Evolutionary conservation across 2,329 filamentous ascomycete genomes (phyloP).

Genomic region (Pyrenochaeta sp.): DNA sequence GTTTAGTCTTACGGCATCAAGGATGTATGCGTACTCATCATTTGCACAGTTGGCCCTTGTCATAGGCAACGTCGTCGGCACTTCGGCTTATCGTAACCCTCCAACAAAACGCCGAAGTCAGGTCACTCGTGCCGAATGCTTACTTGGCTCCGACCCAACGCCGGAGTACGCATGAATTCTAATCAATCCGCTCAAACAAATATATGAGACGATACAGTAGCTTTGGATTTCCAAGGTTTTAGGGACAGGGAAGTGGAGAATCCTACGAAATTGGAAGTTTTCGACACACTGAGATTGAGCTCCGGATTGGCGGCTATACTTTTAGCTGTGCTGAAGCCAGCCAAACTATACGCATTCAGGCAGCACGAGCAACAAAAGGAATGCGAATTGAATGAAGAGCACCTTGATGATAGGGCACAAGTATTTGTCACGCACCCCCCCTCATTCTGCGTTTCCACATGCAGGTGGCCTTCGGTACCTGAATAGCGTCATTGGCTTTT

Average conservation of each 20-base stretch:
- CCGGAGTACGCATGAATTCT: neutral
- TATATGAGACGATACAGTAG: neutral
- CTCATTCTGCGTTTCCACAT: neutral
- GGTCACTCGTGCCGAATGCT: neutral
- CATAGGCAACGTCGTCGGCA: constrained; percentile 5
- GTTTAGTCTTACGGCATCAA: neutral
- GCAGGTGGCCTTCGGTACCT: constrained; percentile 13
- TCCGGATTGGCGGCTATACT: no score
- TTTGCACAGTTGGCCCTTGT: neutral
- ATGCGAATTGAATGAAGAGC: neutral
- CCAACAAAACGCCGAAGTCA: neutral
- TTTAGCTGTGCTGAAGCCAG: no score
- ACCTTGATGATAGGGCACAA: constrained; percentile 15
- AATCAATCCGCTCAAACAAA: neutral
- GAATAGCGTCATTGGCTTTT: constrained; percentile 16
- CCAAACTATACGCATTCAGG: no score
- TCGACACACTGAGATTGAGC: no score
- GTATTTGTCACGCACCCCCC: constrained; percentile 24
- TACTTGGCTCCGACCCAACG: neutral
- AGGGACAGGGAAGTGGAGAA: no score
- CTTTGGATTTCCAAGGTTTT: no score
- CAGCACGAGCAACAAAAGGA: neutral
- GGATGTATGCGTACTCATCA: neutral
- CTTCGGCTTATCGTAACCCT: constrained; percentile 6
- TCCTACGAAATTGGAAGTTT: no score